phyloP scores from a whole-genome alignment of 2,329 filamentous ascomycete species.

The Fusarium xyrophilum region DNA sequence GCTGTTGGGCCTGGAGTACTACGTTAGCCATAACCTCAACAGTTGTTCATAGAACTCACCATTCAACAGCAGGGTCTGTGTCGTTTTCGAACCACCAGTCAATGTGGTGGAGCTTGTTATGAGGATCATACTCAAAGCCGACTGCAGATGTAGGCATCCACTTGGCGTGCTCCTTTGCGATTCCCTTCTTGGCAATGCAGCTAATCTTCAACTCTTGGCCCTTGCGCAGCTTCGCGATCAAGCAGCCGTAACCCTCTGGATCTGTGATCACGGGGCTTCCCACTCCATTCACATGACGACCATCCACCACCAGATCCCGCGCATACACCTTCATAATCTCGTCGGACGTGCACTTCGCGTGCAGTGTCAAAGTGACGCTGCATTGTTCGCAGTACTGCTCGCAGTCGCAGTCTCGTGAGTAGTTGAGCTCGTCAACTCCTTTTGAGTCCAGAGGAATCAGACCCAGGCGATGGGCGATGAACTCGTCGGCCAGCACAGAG shows the following conservation, averaged over 20 bases:
- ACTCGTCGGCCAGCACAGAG: constrained; percentile 95
- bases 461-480: constrained; percentile 90
- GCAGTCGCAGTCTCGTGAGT: constrained; percentile 95
- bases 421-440: constrained; percentile 81
- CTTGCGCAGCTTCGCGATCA: constrained; percentile 89
- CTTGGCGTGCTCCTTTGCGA: constrained; percentile 98
- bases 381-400: constrained; percentile 94
- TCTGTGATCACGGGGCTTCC: constrained; percentile 86
- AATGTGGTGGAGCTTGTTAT: constrained; percentile 92
- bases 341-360: constrained; percentile 84
- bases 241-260: constrained; percentile 77
- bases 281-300: constrained; percentile 74
- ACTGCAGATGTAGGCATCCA: constrained; percentile 94
- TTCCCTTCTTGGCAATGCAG: constrained; percentile 97
- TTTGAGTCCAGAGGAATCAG: constrained; percentile 87
- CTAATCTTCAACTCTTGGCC: constrained; percentile 89
- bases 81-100: constrained; percentile 89
- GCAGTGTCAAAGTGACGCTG: constrained; percentile 81
- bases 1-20: constrained; percentile 71
- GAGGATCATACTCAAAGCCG: constrained; percentile 97
- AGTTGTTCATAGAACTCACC: constrained; percentile 61
- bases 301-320: constrained; percentile 79
- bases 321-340: constrained; percentile 95
- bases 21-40: background rate
- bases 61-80: constrained; percentile 79